Evolutionary conservation across 805 yeast species (phyloP).

Genomic region (Myxozyma udenii): DNA sequence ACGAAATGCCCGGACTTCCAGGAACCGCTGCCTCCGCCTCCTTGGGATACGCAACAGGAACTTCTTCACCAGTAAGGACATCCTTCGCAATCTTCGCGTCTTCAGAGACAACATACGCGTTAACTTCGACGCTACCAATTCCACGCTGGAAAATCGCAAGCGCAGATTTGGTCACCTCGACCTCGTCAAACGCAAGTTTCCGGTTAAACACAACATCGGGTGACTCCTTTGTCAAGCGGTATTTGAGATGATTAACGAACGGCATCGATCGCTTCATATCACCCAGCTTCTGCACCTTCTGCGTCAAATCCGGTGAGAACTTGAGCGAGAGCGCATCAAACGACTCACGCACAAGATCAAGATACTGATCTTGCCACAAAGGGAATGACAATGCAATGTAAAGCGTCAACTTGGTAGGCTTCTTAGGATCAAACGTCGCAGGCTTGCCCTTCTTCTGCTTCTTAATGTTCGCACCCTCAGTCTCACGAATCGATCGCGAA

Average conservation of each 20-base stretch:
- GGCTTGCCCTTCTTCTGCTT: constrained; percentile 82
- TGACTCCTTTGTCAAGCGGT: constrained; percentile 65
- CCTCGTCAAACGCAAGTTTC: constrained; percentile 78
- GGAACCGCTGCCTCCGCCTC: constrained; percentile 82
- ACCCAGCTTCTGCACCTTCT: constrained; percentile 42
- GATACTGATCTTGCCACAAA: constrained; percentile 81
- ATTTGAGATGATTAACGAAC: constrained; percentile 80
- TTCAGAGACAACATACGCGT: constrained; percentile 57
- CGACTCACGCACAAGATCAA: constrained; percentile 73
- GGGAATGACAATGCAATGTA: constrained; percentile 81
- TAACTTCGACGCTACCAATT: constrained; percentile 15
- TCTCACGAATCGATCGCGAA: constrained; percentile 83
- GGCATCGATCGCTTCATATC: constrained; percentile 99
- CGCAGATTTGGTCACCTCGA: constrained; percentile 48
- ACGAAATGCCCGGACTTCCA: constrained; percentile 83
- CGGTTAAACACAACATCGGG: constrained; percentile 84
- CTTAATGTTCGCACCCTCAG: constrained; percentile 81
- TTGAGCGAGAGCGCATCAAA: constrained; percentile 44
- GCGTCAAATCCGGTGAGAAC: constrained; percentile 41
- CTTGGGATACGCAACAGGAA: constrained; percentile 59
- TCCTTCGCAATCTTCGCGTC: constrained; percentile 65
- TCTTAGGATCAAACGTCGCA: constrained; percentile 67
- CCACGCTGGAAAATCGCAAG: constrained; percentile 26
- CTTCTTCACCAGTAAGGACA: constrained; percentile 64
- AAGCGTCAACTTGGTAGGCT: constrained; percentile 70